Evolutionary conservation across 2,329 filamentous ascomycete genomes (phyloP).

Genomic region (Ophidiomyces ophidiicola): DNA sequence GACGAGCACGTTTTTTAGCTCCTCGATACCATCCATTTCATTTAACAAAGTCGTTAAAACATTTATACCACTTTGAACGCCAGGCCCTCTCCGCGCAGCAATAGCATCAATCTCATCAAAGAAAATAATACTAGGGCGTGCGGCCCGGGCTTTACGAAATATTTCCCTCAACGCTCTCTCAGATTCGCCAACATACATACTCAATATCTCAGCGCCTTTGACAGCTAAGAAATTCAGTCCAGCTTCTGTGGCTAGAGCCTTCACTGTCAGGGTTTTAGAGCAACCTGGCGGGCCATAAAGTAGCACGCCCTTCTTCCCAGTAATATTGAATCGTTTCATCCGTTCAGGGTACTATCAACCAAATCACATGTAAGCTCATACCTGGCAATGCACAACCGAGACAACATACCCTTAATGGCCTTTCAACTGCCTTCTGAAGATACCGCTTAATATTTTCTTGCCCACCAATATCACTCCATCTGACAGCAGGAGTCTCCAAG

Average conservation of each 20-base stretch:
- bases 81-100: conserved; percentile 44
- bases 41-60: conserved; percentile 81
- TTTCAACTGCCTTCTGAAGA: conserved; percentile 46
- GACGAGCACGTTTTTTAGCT: conserved; percentile 69
- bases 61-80: conserved; percentile 52
- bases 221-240: conserved; percentile 89
- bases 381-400: neutral
- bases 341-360: conserved; percentile 36
- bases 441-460: conserved; percentile 64
- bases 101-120: conserved; percentile 95
- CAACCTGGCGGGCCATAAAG: conserved; percentile 89
- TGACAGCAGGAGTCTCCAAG: conserved; percentile 72
- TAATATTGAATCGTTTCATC: conserved; percentile 40
- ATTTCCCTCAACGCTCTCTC: conserved; percentile 75
- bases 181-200: conserved; percentile 94
- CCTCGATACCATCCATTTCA: conserved; percentile 91
- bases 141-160: conserved; percentile 73
- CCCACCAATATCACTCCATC: conserved; percentile 80
- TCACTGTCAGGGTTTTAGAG: conserved; percentile 84
- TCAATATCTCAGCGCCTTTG: conserved; percentile 83
- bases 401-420: conserved; percentile 43
- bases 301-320: conserved; percentile 67
- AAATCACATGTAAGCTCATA: neutral
- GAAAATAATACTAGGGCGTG: conserved; percentile 84
- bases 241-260: conserved; percentile 81